Evolutionary conservation across 2,329 filamentous ascomycete species (phyloP).

Genomic region (Neurospora crassa): DNA sequence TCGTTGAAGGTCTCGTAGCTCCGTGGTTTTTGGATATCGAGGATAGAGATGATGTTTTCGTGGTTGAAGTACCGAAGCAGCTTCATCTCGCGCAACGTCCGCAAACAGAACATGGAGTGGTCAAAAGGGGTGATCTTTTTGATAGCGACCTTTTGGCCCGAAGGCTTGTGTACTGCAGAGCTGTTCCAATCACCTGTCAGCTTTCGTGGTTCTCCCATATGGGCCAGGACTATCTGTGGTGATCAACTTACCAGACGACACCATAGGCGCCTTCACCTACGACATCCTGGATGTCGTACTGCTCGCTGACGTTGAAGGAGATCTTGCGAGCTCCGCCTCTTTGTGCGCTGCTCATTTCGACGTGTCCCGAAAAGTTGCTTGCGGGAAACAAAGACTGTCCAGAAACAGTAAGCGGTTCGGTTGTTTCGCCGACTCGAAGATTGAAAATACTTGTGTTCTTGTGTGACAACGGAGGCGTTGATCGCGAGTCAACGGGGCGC

Average conservation of each 20-base stretch:
- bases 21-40: constrained; percentile 96
- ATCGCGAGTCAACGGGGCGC: not conserved
- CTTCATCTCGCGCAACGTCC: constrained; percentile 98
- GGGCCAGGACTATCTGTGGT: not conserved
- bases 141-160: constrained; percentile 96
- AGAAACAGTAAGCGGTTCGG: not conserved
- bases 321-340: constrained; percentile 74
- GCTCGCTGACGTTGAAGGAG: constrained; percentile 98
- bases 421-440: not conserved
- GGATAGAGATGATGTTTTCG: constrained; percentile 98
- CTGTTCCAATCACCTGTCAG: constrained; percentile 34
- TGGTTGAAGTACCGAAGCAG: constrained; percentile 98
- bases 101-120: constrained; percentile 96
- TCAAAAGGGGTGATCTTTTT: constrained; percentile 99
- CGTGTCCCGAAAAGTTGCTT: not conserved
- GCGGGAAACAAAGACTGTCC: not conserved
- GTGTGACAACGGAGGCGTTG: not conserved
- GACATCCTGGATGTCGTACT: constrained; percentile 99
- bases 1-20: constrained; percentile 95
- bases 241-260: constrained; percentile 78
- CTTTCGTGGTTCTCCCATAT: not conserved
- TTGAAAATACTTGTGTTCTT: not conserved
- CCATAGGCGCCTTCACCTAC: constrained; percentile 97
- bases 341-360: constrained; percentile 47
- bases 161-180: constrained; percentile 96